Conservation (phyloP, 495 filamentous ascomycete genomes). For the Aspergillus mulundensis region DNA sequence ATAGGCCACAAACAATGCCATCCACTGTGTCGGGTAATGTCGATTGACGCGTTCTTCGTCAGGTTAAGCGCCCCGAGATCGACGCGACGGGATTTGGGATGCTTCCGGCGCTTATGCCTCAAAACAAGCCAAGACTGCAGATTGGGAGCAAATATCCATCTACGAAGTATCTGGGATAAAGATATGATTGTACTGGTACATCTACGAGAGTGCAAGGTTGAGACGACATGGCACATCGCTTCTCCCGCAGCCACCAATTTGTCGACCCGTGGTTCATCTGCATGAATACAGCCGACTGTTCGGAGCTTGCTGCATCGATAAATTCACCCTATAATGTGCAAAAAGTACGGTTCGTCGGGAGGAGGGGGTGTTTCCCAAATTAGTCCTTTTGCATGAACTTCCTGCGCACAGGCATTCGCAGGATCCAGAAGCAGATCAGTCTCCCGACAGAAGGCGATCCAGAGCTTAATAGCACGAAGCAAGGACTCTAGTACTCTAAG, state of each 20-base stretch:
- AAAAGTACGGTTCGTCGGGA: constrained; percentile 17
- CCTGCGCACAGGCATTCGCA: constrained; percentile 19
- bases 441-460: constrained; percentile 15
- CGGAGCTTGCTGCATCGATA: constrained; percentile 3
- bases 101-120: constrained; percentile 17
- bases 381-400: constrained; percentile 21
- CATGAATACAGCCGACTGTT: background rate
- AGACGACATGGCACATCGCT: background rate
- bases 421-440: constrained; percentile 17
- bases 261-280: background rate
- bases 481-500: constrained; percentile 25
- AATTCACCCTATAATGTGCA: constrained; percentile 6
- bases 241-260: background rate
- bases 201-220: background rate
- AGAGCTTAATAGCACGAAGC: constrained; percentile 35
- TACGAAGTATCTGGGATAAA: background rate
- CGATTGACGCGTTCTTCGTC: constrained; percentile 9
- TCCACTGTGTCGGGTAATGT: background rate
- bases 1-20: background rate
- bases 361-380: too few species aligned
- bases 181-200: background rate
- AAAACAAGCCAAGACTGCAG: background rate
- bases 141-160: background rate
- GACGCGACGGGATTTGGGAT: constrained; percentile 7
- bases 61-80: constrained; percentile 14